Evolutionary conservation across 306 rosid genomes (phyloP).

Genomic region (Cicer chorassanicum): DNA sequence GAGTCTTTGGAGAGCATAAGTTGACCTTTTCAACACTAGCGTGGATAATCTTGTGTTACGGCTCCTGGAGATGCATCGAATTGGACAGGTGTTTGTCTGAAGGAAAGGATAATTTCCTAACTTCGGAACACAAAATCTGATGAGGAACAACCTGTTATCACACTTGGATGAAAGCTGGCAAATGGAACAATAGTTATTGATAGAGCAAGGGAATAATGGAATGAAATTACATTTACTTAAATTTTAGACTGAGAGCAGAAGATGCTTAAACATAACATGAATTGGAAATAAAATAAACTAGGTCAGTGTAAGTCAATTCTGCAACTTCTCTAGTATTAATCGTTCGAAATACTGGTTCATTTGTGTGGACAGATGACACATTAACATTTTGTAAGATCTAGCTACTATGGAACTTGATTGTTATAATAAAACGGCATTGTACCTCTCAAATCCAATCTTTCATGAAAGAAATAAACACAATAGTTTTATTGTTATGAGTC

Average conservation of each 20-base stretch:
- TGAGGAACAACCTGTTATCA: constrained; percentile 78
- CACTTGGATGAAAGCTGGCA: constrained; percentile 94
- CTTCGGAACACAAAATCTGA: constrained; percentile 65
- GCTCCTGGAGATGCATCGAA: constrained; percentile 85
- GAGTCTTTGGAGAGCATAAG: constrained; percentile 49
- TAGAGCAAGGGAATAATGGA: constrained; percentile 34
- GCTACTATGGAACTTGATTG: background rate
- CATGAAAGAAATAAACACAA: background rate
- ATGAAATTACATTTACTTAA: constrained; percentile 28
- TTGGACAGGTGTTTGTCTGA: constrained; percentile 68
- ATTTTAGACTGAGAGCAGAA: constrained; percentile 10
- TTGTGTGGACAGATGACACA: background rate
- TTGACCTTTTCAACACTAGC: constrained; percentile 66
- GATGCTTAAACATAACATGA: constrained; percentile 16
- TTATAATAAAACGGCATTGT: background rate
- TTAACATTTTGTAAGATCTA: background rate
- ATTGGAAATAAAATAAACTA: constrained; percentile 22
- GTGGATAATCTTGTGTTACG: constrained; percentile 70
- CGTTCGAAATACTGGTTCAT: background rate
- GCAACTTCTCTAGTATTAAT: background rate
- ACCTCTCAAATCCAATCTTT: background rate
- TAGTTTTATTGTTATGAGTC: too few species aligned
- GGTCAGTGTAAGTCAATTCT: constrained; percentile 16
- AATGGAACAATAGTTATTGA: constrained; percentile 49
- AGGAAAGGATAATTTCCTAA: constrained; percentile 71